Percentiles rank a stretch among this genome's conserved stretches.
Conservation (phyloP, 1,284 basidiomycete genomes). For the Dichomitus squalens region DNA sequence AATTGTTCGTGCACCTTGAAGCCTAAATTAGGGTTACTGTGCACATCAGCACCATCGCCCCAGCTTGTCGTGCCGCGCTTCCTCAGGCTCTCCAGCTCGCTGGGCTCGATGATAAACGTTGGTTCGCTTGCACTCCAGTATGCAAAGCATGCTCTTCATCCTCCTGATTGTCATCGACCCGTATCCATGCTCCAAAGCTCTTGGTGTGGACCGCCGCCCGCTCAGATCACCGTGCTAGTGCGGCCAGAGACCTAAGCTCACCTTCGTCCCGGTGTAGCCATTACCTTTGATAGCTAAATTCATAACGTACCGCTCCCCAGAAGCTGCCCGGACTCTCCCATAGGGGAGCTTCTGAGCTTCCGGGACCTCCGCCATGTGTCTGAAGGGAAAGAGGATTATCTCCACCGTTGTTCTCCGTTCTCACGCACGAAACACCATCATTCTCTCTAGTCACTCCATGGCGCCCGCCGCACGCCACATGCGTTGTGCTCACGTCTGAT, state of each 20-base stretch:
- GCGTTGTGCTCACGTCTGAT: conserved; percentile 23
- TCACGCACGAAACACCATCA: conserved; percentile 19
- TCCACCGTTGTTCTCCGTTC: conserved; percentile 22
- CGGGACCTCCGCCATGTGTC: conserved; percentile 6
- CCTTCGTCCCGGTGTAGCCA: conserved; percentile 6
- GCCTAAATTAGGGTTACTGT: conserved; percentile 26
- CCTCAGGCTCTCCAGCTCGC: neutral
- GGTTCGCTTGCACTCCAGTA: neutral
- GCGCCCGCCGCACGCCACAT: conserved; percentile 19
- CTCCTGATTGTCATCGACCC: neutral
- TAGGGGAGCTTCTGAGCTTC: conserved; percentile 14
- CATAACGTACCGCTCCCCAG: conserved; percentile 21
- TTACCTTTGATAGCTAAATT: conserved; percentile 27
- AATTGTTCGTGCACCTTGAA: conserved; percentile 18
- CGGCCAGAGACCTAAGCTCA: conserved; percentile 16
- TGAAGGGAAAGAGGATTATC: conserved; percentile 22
- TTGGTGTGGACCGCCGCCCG: neutral
- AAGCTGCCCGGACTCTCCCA: conserved; percentile 21
- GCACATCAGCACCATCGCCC: conserved; percentile 2
- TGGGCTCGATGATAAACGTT: neutral
- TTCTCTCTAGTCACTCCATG: conserved; percentile 9
- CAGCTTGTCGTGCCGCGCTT: conserved; percentile 6
- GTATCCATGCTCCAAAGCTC: neutral
- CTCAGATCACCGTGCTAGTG: conserved; percentile 15
- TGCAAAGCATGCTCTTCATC: neutral